A percentile compares a stretch with the other conserved stretches of the same genome.
Evolutionary conservation across 2,329 filamentous ascomycete species (phyloP).

Genomic region (Dactylellina sp.): DNA sequence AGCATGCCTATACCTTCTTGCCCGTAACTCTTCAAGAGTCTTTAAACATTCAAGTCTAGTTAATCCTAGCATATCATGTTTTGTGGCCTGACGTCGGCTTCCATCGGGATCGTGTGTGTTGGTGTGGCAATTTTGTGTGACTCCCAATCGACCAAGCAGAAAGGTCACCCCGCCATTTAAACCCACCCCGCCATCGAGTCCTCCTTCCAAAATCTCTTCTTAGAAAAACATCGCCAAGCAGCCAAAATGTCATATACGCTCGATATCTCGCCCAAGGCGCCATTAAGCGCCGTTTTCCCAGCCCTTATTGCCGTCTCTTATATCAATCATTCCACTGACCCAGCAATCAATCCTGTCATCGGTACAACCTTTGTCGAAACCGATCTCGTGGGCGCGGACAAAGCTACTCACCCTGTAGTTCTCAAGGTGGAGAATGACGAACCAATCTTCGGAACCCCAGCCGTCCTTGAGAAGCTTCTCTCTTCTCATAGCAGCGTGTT

Average conservation of each 20-base stretch:
- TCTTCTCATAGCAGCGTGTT: constrained; percentile 57
- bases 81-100: too few relatives aligned
- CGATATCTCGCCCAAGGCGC: constrained; percentile 53
- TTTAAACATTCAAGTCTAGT: too few relatives aligned
- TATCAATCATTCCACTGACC: constrained; percentile 57
- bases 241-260: constrained; percentile 49
- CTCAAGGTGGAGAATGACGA: constrained; percentile 60
- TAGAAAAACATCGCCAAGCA: constrained; percentile 1
- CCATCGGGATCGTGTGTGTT: too few relatives aligned
- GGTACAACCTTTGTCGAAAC: constrained; percentile 59
- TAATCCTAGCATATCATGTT: too few relatives aligned
- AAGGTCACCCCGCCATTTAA: constrained; percentile 13
- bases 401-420: constrained; percentile 57
- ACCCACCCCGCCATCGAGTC: constrained; percentile 29
- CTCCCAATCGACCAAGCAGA: constrained; percentile 15
- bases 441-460: constrained; percentile 58
- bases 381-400: constrained; percentile 59
- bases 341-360: constrained; percentile 54
- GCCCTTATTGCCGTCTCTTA: constrained; percentile 58
- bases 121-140: constrained; percentile 30
- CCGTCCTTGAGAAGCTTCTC: constrained; percentile 59
- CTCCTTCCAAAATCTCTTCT: constrained; percentile 33
- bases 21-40: too few relatives aligned
- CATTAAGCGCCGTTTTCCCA: constrained; percentile 58
- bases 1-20: too few relatives aligned